Percentiles rank a stretch among this genome's conserved stretches.
phyloP scores from a whole-genome alignment of 2,329 filamentous ascomycete genomes.

The Alternaria sp. region DNA sequence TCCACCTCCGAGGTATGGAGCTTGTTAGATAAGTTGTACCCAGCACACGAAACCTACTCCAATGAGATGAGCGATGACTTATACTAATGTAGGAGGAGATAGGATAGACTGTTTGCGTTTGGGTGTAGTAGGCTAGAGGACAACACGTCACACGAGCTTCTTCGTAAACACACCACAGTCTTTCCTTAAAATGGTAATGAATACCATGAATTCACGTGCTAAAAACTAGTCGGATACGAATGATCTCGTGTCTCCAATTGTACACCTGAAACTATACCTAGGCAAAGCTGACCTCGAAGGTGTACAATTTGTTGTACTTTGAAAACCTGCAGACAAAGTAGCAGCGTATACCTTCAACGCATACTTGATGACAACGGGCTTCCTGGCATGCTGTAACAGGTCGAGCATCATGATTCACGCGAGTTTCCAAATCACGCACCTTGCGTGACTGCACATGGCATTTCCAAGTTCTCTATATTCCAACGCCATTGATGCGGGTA shows the following conservation, averaged over 20 bases:
- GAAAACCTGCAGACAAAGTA: background rate
- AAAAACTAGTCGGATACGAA: too few species aligned
- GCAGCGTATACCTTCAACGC: background rate
- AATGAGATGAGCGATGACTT: background rate
- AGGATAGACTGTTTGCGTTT: too few species aligned
- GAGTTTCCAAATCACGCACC: background rate
- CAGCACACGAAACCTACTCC: background rate
- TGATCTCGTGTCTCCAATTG: too few species aligned
- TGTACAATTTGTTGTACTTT: background rate
- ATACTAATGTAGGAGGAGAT: background rate
- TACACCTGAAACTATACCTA: too few species aligned
- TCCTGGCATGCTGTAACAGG: background rate
- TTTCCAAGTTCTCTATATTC: slow-evolving; percentile 1
- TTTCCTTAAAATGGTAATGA: too few species aligned
- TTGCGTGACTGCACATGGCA: background rate
- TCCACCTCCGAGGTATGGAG: background rate
- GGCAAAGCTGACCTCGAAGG: too few species aligned
- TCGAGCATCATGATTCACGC: background rate
- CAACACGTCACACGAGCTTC: too few species aligned
- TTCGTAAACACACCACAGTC: too few species aligned
- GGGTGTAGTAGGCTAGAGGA: too few species aligned
- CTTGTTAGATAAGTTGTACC: background rate
- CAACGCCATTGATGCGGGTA: slow-evolving; percentile 41
- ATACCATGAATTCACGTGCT: too few species aligned
- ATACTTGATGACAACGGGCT: background rate